These are phyloP conservation scores for Cytospora piceae DNA, from an alignment of 2,329 filamentous ascomycete species.

Conservation along the genomic window DNA sequence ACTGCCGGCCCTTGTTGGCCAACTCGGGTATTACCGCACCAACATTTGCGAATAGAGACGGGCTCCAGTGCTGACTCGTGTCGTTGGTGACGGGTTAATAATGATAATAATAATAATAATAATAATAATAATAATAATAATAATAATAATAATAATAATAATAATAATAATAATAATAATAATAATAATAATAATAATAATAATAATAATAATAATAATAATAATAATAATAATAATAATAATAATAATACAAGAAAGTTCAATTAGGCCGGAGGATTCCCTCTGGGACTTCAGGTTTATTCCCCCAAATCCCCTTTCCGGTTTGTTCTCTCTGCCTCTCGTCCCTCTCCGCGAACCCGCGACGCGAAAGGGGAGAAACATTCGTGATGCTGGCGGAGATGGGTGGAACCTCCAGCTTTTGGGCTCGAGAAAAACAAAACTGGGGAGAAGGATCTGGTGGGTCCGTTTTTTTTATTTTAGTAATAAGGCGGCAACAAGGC, in stretches of 20 bases:
- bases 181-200: too few relatives aligned
- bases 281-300: background rate
- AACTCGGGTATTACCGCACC: constrained; percentile 1
- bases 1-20: background rate
- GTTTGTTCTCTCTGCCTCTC: too few relatives aligned
- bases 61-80: background rate
- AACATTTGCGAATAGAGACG: background rate
- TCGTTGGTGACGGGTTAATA: too few relatives aligned
- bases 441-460: background rate
- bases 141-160: too few relatives aligned
- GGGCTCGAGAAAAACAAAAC: background rate
- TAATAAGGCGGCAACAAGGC: background rate
- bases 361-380: background rate
- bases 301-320: background rate
- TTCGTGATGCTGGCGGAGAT: background rate
- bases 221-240: too few relatives aligned
- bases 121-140: too few relatives aligned
- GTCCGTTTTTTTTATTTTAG: background rate
- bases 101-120: too few relatives aligned
- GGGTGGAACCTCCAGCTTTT: background rate
- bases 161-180: too few relatives aligned
- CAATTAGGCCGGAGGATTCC: too few relatives aligned
- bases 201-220: too few relatives aligned
- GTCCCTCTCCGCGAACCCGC: background rate
- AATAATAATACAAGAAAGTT: too few relatives aligned